Conservation (phyloP, 108 stramenopile genomes). For the Seminavis robusta region DNA sequence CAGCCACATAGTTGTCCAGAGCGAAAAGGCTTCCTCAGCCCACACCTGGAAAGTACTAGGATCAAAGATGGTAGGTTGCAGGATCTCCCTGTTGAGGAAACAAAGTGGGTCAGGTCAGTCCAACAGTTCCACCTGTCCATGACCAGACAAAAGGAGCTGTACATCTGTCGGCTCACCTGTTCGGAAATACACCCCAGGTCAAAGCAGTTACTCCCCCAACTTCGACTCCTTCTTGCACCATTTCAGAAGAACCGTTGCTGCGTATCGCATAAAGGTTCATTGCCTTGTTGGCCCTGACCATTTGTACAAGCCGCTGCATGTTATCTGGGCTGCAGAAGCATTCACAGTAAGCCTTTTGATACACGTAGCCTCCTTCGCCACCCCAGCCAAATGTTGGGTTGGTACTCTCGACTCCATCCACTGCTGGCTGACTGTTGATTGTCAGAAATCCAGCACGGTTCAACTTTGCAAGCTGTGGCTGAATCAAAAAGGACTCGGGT, state of each 20-base stretch:
- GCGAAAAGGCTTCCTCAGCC: conserved; percentile 92
- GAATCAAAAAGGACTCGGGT: conserved; percentile 86
- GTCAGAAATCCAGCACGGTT: conserved; percentile 91
- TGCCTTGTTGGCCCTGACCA: conserved; percentile 43
- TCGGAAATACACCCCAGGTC: conserved; percentile 97
- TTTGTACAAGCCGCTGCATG: conserved; percentile 53
- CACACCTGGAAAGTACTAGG: conserved; percentile 88
- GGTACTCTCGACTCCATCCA: conserved; percentile 79
- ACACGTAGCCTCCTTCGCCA: conserved; percentile 88
- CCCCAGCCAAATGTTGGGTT: conserved; percentile 94
- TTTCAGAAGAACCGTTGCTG: conserved; percentile 48
- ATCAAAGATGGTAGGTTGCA: conserved; percentile 98
- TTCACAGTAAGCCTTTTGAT: conserved; percentile 97
- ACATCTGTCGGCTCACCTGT: no score
- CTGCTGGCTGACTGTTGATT: conserved; percentile 93
- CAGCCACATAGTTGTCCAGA: conserved; percentile 93
- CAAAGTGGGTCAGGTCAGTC: neutral
- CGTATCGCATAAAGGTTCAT: conserved; percentile 86
- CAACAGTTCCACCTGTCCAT: conserved; percentile 24
- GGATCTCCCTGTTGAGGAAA: conserved; percentile 83
- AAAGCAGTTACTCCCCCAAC: conserved; percentile 77
- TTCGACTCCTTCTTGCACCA: conserved; percentile 48
- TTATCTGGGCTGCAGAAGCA: conserved; percentile 88
- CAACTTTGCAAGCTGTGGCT: conserved; percentile 64
- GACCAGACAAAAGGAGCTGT: conserved; percentile 56